Percentiles rank a stretch among this genome's conserved stretches.
Evolutionary conservation across 2,329 filamentous ascomycete species (phyloP).

Genomic region (Ramichloridium luteum): DNA sequence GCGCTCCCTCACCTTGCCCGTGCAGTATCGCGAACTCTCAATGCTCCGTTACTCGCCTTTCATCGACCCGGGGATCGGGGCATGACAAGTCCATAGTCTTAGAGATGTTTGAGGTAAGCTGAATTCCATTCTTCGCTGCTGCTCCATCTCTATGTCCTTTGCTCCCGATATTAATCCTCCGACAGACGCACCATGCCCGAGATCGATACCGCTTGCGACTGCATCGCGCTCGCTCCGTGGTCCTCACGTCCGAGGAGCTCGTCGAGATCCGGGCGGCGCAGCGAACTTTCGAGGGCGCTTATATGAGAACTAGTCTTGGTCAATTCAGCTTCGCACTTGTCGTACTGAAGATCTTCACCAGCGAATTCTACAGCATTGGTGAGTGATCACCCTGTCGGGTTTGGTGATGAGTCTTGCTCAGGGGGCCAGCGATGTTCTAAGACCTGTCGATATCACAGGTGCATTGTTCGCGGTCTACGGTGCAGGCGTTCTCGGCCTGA

Average conservation of each 20-base stretch:
- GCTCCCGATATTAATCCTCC: no score
- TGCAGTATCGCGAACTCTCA: no score
- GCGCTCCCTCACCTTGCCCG: no score
- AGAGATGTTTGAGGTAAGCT: no score
- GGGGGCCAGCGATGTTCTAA: no score
- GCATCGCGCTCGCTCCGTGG: conserved; percentile 71
- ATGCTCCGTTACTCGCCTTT: no score
- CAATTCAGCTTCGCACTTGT: conserved; percentile 94
- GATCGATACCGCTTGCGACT: conserved; percentile 67
- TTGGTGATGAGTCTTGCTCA: no score
- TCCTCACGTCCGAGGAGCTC: conserved; percentile 72
- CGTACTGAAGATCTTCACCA: conserved; percentile 91
- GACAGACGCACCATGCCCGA: conserved; percentile 47
- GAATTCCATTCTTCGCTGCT: no score
- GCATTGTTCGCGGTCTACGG: conserved; percentile 91
- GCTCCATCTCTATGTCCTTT: no score
- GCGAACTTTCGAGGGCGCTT: conserved; percentile 92
- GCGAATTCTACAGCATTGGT: conserved; percentile 91
- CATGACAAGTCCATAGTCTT: no score
- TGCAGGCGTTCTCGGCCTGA: conserved; percentile 67
- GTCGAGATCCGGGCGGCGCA: conserved; percentile 92
- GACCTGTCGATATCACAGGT: no score
- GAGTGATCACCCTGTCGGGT: conserved; percentile 1
- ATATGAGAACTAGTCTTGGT: conserved; percentile 83
- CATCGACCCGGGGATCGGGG: no score